These are phyloP conservation scores for Xylaria telfairii DNA, from an alignment of 495 filamentous ascomycete species.

Conservation along the genomic window DNA sequence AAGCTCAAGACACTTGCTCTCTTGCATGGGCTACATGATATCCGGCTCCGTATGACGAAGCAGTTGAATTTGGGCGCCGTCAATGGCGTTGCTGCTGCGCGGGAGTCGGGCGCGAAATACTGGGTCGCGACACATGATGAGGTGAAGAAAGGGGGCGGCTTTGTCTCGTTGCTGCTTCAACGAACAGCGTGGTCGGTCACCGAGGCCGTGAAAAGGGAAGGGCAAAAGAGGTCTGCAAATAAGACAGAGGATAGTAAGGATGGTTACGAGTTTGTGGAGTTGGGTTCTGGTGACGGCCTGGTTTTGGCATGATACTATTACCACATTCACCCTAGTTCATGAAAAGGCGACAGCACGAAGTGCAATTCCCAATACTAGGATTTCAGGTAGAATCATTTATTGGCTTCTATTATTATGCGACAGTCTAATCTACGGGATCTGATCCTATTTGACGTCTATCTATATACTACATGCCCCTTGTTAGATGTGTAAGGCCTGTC, in stretches of 20 bases:
- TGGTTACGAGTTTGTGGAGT: constrained; percentile 34
- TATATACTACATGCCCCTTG: too few relatives aligned
- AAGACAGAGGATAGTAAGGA: neutral
- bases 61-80: constrained; percentile 62
- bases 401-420: too few relatives aligned
- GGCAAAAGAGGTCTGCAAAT: constrained; percentile 33
- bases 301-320: constrained; percentile 36
- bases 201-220: constrained; percentile 52
- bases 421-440: too few relatives aligned
- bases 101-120: constrained; percentile 55
- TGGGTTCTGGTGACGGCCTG: constrained; percentile 48
- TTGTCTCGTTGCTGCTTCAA: constrained; percentile 55
- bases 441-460: too few relatives aligned
- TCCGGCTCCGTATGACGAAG: constrained; percentile 48
- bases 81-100: constrained; percentile 58
- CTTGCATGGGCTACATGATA: constrained; percentile 62
- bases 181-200: constrained; percentile 50
- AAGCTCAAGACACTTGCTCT: constrained; percentile 53
- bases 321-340: too few relatives aligned
- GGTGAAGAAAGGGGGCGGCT: constrained; percentile 57
- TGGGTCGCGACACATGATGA: constrained; percentile 67
- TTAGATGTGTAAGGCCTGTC: too few relatives aligned
- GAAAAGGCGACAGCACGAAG: too few relatives aligned
- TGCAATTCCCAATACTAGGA: too few relatives aligned
- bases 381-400: too few relatives aligned